phyloP scores from a whole-genome alignment of 2,329 filamentous ascomycete species.

The Bisporella sp. region DNA sequence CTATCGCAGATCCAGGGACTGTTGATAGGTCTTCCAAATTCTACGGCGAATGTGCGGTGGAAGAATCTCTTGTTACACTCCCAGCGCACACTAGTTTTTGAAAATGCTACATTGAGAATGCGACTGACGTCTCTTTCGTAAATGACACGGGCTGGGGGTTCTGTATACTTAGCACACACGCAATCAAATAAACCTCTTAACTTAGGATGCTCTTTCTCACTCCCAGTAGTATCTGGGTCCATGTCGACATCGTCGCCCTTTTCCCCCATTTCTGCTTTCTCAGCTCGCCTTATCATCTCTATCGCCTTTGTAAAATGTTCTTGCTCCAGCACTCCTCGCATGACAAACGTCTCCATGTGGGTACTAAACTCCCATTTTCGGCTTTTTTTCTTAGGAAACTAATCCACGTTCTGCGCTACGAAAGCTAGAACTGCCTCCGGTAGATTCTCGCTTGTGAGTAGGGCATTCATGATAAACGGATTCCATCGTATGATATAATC shows the following conservation, averaged over 20 bases:
- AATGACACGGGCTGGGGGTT: constrained; percentile 10
- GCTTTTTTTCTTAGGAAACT: constrained; percentile 16
- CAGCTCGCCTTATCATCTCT: constrained; percentile 5
- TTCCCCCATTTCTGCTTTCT: not conserved
- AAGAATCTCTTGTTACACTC: constrained; percentile 13
- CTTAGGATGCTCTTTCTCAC: too few relatives aligned
- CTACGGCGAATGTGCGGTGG: constrained; percentile 11
- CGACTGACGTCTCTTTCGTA: constrained; percentile 16
- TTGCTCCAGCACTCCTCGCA: constrained; percentile 13
- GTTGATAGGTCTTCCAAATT: constrained; percentile 2
- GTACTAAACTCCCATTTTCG: constrained; percentile 18
- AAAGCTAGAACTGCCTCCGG: constrained; percentile 16
- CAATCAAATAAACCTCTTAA: constrained; percentile 12
- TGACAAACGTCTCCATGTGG: constrained; percentile 13
- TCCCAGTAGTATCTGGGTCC: too few relatives aligned
- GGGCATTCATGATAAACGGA: constrained; percentile 17
- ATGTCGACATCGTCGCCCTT: too few relatives aligned
- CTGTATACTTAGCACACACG: constrained; percentile 13
- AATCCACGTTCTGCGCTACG: constrained; percentile 15
- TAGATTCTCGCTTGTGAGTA: constrained; percentile 16
- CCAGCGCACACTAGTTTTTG: constrained; percentile 4
- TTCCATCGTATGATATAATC: constrained; percentile 26
- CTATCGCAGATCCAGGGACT: constrained; percentile 13
- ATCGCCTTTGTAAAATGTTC: constrained; percentile 8
- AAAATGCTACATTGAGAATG: not conserved